These are phyloP conservation scores for Ammopiptanthus mongolicus DNA, from an alignment of 306 rosid species.

Conservation along the genomic window DNA sequence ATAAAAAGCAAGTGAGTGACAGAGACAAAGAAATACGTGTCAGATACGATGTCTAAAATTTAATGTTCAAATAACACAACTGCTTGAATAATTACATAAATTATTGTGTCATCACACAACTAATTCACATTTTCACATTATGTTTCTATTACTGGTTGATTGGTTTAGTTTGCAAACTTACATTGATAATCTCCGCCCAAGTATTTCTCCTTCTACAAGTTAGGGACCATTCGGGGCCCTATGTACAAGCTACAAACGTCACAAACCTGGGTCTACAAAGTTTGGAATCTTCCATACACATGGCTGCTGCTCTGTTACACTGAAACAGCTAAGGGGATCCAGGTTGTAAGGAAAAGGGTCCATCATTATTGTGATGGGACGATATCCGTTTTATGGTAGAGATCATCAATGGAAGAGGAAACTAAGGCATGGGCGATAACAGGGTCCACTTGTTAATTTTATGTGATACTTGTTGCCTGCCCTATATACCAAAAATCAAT, in stretches of 20 bases:
- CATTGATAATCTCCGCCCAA: background rate
- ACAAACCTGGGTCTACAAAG: constrained; percentile 28
- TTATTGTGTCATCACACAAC: no score
- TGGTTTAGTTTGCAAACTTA: background rate
- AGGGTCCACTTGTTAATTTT: constrained; percentile 28
- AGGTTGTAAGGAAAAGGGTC: constrained; percentile 42
- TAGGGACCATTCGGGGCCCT: constrained; percentile 40
- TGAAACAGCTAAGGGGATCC: constrained; percentile 53
- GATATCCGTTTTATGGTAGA: constrained; percentile 29
- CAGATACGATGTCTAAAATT: no score
- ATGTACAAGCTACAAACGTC: constrained; percentile 16
- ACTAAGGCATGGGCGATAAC: background rate
- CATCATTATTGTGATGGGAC: constrained; percentile 19
- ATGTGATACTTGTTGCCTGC: background rate
- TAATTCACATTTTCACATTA: no score
- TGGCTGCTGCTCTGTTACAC: constrained; percentile 35
- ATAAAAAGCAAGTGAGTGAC: no score
- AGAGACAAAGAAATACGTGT: no score
- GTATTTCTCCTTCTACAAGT: background rate
- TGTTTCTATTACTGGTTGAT: background rate
- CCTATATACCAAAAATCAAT: background rate
- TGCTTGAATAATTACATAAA: no score
- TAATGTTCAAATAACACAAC: no score
- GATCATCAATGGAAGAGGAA: constrained; percentile 10
- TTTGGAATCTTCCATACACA: constrained; percentile 34